These are phyloP conservation scores for Fusarium falciforme DNA, from an alignment of 2,329 filamentous ascomycete genomes.

Conservation along the genomic window DNA sequence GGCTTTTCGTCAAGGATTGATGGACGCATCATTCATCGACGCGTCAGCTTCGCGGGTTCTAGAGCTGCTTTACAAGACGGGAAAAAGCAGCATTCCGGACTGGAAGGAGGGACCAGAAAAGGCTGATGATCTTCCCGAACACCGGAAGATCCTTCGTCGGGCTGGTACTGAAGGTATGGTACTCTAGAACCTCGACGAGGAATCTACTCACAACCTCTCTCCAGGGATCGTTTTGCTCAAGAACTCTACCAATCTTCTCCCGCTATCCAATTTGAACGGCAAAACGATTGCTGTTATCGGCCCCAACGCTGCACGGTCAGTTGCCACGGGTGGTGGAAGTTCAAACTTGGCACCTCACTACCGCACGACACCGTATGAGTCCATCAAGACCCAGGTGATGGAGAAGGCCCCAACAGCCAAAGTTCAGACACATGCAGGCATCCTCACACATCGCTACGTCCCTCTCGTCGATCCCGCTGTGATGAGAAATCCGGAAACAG, in stretches of 20 bases:
- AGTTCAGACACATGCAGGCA: constrained; percentile 9
- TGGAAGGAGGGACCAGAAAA: constrained; percentile 21
- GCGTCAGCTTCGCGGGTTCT: constrained; percentile 15
- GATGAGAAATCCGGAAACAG: constrained; percentile 24
- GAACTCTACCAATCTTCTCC: constrained; percentile 11
- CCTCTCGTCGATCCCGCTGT: constrained; percentile 11
- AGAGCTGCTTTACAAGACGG: constrained; percentile 12
- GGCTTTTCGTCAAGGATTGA: constrained; percentile 8
- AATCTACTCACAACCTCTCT: neutral
- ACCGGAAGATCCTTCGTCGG: constrained; percentile 19
- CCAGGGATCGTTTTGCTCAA: constrained; percentile 28
- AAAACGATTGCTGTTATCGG: constrained; percentile 16
- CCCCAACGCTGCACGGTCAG: constrained; percentile 21
- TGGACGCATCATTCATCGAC: constrained; percentile 16
- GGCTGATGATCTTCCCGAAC: constrained; percentile 22
- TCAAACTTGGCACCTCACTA: constrained; percentile 26
- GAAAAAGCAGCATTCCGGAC: constrained; percentile 20
- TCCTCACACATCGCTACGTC: constrained; percentile 24
- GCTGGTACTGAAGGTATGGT: constrained; percentile 20
- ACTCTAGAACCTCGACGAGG: neutral
- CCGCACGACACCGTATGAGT: constrained; percentile 23
- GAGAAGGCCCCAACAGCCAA: constrained; percentile 9
- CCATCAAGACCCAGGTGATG: neutral
- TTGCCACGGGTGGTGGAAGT: constrained; percentile 24
- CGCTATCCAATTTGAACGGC: neutral